Percentiles rank a stretch among this genome's conserved stretches.
These are phyloP conservation scores for Aspergillus udagawae DNA, from an alignment of 2,329 filamentous ascomycete genomes.

Conservation along the genomic window DNA sequence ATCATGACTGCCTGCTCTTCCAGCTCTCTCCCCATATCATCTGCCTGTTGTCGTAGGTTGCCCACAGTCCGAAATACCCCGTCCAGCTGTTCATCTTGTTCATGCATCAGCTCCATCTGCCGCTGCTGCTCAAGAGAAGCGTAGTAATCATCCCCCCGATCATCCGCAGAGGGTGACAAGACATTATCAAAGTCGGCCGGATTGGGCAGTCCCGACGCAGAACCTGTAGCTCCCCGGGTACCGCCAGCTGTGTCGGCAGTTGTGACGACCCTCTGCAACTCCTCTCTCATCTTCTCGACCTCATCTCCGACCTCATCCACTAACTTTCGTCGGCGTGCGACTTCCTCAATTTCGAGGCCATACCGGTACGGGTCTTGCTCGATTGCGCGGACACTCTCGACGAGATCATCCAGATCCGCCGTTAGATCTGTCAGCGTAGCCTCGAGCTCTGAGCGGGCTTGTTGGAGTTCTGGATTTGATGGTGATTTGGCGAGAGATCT, in stretches of 20 bases:
- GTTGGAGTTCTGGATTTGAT: slow-evolving; percentile 65
- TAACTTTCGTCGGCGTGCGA: slow-evolving; percentile 72
- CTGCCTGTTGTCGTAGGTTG: slow-evolving; percentile 81
- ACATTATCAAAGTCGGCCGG: slow-evolving; percentile 53
- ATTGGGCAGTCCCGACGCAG: slow-evolving; percentile 49
- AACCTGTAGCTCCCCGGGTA: not conserved
- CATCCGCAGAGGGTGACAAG: slow-evolving; percentile 38
- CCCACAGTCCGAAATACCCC: slow-evolving; percentile 91
- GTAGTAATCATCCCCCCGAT: slow-evolving; percentile 60
- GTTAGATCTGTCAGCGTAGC: slow-evolving; percentile 70
- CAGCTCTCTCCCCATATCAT: slow-evolving; percentile 92
- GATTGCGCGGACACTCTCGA: slow-evolving; percentile 79
- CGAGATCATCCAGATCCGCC: slow-evolving; percentile 83
- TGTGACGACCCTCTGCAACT: slow-evolving; percentile 62
- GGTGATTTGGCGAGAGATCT: slow-evolving; percentile 72
- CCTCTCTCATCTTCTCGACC: slow-evolving; percentile 81
- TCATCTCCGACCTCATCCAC: slow-evolving; percentile 88
- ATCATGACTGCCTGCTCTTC: slow-evolving; percentile 93
- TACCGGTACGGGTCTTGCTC: slow-evolving; percentile 84
- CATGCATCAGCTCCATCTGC: slow-evolving; percentile 85
- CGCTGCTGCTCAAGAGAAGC: slow-evolving; percentile 85
- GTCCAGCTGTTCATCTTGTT: slow-evolving; percentile 91
- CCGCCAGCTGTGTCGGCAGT: slow-evolving; percentile 25
- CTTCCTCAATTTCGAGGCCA: slow-evolving; percentile 78
- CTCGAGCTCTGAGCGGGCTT: slow-evolving; percentile 70